A percentile compares a stretch with the other conserved stretches of the same genome.
Conservation (phyloP, 2,329 filamentous ascomycete species). For the Xylariomycetidae sp. region DNA sequence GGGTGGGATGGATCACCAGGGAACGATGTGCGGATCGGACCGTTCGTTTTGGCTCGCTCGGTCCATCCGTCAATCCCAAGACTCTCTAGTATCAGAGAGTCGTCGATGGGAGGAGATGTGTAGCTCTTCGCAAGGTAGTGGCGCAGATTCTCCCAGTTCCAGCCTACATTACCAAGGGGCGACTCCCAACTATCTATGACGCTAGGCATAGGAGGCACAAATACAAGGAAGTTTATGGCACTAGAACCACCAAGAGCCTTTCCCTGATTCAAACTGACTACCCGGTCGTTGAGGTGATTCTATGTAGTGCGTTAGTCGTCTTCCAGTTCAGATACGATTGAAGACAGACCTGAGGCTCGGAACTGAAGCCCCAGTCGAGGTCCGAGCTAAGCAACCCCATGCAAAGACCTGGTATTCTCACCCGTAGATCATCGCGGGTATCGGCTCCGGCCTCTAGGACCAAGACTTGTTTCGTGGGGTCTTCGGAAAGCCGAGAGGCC, state of each 20-base stretch:
- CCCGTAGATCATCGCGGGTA: constrained; percentile 1
- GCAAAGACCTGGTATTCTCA: constrained; percentile 1
- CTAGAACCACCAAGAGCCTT: constrained; percentile 7
- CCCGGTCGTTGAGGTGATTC: constrained; percentile 3
- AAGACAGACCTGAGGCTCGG: constrained; percentile 4
- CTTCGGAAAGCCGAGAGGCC: constrained; percentile 11
- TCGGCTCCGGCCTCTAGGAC: constrained; percentile 9
- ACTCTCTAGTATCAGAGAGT: constrained; percentile 1
- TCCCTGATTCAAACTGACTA: constrained; percentile 1
- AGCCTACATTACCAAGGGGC: constrained; percentile 6
- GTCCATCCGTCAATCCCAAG: constrained; percentile 8
- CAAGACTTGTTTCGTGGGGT: constrained; percentile 5
- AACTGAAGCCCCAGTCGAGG: constrained; percentile 6
- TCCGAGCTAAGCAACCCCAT: constrained; percentile 4
- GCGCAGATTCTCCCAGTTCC: constrained; percentile 19
- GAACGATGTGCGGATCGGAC: constrained; percentile 7
- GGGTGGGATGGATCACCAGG: constrained; percentile 3
- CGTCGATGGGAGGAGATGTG: constrained; percentile 2
- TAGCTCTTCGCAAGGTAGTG: constrained; percentile 24
- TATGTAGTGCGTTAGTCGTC: background rate
- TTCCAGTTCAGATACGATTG: background rate
- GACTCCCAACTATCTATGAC: constrained; percentile 5
- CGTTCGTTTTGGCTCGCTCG: constrained; percentile 1
- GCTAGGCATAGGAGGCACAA: constrained; percentile 2
- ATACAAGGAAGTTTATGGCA: constrained; percentile 5